Evolutionary conservation across 1,284 basidiomycete species (phyloP).

Genomic region (Cryptococcus maquisensis): DNA sequence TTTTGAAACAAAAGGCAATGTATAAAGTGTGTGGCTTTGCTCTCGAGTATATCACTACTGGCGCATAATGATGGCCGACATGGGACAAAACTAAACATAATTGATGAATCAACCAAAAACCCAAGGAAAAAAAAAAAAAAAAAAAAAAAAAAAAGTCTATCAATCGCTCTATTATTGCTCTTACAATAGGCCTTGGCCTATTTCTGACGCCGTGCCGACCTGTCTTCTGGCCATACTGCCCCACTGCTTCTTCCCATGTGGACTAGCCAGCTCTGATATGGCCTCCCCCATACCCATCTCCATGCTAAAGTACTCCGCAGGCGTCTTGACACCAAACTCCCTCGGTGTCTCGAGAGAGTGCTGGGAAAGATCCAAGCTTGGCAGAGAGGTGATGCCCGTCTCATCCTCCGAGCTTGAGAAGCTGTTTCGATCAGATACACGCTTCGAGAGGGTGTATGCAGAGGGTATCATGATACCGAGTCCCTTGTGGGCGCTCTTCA

Average conservation of each 20-base stretch:
- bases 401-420: slow-evolving; percentile 7
- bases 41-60: too few species aligned
- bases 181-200: too few species aligned
- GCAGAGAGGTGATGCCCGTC: slow-evolving; percentile 1
- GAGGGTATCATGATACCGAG: slow-evolving; percentile 12
- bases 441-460: background rate
- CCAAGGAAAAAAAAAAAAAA: background rate
- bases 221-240: too few species aligned
- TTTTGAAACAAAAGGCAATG: background rate
- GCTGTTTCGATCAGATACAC: slow-evolving; percentile 3
- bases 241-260: too few species aligned
- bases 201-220: too few species aligned
- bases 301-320: background rate
- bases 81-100: too few species aligned
- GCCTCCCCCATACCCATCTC: background rate
- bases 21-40: too few species aligned
- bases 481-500: slow-evolving; percentile 5
- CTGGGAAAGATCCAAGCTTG: slow-evolving; percentile 12
- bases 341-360: slow-evolving; percentile 9
- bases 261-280: too few species aligned
- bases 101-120: background rate
- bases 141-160: background rate
- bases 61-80: too few species aligned
- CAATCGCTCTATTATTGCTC: too few species aligned
- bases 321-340: slow-evolving; percentile 5